phyloP scores from a whole-genome alignment of 2,329 filamentous ascomycete species.

The Cladorrhinum sp. region DNA sequence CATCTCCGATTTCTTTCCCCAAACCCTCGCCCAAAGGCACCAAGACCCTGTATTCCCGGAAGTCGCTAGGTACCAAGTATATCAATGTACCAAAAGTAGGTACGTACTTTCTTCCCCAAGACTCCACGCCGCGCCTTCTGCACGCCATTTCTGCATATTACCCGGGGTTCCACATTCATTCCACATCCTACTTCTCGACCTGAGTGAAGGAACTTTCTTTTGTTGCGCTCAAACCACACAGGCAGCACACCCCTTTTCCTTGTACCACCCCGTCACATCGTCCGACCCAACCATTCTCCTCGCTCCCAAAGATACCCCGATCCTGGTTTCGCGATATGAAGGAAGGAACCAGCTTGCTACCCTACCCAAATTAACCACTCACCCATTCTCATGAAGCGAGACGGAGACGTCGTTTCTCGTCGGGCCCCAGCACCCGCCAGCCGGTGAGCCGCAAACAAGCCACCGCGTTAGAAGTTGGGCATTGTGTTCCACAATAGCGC shows the following conservation, averaged over 20 bases:
- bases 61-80: no score
- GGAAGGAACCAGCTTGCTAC: background rate
- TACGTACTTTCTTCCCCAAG: no score
- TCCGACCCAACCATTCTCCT: background rate
- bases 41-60: no score
- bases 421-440: background rate
- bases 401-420: background rate
- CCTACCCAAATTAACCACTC: background rate
- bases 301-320: background rate
- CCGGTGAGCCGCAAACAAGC: background rate
- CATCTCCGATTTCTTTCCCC: background rate
- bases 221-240: background rate
- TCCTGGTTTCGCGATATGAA: background rate
- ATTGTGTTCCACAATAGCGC: background rate
- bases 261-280: conserved; percentile 1
- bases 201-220: background rate
- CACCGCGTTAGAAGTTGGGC: background rate
- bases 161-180: background rate
- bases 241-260: background rate
- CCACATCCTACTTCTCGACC: background rate
- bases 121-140: background rate
- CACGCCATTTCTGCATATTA: background rate
- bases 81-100: background rate
- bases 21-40: no score
- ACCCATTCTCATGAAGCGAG: no score